Percentiles rank a stretch among this genome's conserved stretches.
Evolutionary conservation across 2,329 filamentous ascomycete species (phyloP).

Genomic region (Ophiostoma montium): DNA sequence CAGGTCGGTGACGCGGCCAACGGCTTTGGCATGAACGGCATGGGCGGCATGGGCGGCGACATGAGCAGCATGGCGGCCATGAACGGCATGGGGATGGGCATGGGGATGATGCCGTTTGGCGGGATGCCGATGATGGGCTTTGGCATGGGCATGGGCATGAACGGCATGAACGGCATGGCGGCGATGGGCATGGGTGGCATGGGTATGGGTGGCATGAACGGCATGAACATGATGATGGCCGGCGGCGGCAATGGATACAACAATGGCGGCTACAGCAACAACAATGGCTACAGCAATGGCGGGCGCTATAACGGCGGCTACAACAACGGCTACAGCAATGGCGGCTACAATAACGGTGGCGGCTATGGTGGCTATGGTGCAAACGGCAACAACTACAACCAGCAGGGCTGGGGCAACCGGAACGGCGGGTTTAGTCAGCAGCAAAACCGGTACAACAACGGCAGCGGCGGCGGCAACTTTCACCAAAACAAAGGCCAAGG

Average conservation of each 20-base stretch:
- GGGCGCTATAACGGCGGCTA: slow-evolving; percentile 6
- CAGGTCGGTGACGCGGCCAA: slow-evolving; percentile 13
- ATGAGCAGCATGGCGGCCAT: slow-evolving; percentile 17
- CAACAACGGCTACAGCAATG: slow-evolving; percentile 14
- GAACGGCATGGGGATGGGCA: slow-evolving; percentile 20
- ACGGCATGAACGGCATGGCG: slow-evolving; percentile 24
- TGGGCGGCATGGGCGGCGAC: slow-evolving; percentile 14
- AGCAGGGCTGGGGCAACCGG: neutral
- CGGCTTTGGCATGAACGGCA: slow-evolving; percentile 17
- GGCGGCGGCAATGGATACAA: neutral
- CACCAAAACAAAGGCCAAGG: too few relatives aligned
- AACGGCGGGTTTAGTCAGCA: neutral
- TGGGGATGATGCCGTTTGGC: slow-evolving; percentile 8
- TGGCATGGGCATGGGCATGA: slow-evolving; percentile 26
- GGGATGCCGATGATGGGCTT: slow-evolving; percentile 1
- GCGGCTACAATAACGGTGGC: slow-evolving; percentile 2
- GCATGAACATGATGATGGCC: slow-evolving; percentile 16
- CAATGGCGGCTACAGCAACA: slow-evolving; percentile 2
- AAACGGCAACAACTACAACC: neutral
- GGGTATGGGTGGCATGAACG: slow-evolving; percentile 19
- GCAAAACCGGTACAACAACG: neutral
- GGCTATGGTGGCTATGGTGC: slow-evolving; percentile 6
- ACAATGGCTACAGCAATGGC: neutral
- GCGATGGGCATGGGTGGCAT: slow-evolving; percentile 16
- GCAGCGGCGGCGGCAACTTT: neutral